Percentiles rank a stretch among this genome's conserved stretches.
Conservation (phyloP, 257 asterid genomes). For the Solanum etuberosum region DNA sequence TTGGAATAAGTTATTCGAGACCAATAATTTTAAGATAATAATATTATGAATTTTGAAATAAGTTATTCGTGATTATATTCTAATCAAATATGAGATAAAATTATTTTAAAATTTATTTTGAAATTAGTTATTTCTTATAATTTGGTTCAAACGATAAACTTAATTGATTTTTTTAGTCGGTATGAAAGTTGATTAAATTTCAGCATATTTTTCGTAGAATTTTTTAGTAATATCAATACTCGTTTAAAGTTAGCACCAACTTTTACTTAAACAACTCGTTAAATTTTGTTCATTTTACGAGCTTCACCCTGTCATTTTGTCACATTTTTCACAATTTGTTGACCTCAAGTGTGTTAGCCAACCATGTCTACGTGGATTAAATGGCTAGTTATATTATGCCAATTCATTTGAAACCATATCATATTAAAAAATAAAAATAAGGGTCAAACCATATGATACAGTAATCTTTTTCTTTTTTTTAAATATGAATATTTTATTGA, state of each 20-base stretch:
- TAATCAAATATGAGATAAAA: not conserved
- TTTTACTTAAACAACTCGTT: too few species aligned
- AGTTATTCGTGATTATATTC: not conserved
- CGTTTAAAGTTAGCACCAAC: not conserved
- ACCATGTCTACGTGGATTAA: not conserved
- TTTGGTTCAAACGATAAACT: not conserved
- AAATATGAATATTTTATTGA: too few species aligned
- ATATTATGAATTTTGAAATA: not conserved
- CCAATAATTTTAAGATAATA: too few species aligned
- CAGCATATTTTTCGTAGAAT: not conserved
- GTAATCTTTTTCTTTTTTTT: too few species aligned
- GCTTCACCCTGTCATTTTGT: not conserved
- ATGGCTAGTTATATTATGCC: too few species aligned
- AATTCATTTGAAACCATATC: too few species aligned
- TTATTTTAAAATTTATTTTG: too few species aligned
- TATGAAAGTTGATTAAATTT: too few species aligned
- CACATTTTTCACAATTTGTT: not conserved
- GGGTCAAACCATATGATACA: not conserved
- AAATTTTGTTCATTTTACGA: too few species aligned
- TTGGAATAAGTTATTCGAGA: accelerated
- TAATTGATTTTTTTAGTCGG: not conserved
- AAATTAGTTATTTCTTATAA: too few species aligned
- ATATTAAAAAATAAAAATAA: too few species aligned
- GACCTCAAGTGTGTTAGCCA: not conserved
- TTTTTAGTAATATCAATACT: not conserved